Conservation (phyloP, 2,329 filamentous ascomycete genomes). For the Blastomyces parvus region DNA sequence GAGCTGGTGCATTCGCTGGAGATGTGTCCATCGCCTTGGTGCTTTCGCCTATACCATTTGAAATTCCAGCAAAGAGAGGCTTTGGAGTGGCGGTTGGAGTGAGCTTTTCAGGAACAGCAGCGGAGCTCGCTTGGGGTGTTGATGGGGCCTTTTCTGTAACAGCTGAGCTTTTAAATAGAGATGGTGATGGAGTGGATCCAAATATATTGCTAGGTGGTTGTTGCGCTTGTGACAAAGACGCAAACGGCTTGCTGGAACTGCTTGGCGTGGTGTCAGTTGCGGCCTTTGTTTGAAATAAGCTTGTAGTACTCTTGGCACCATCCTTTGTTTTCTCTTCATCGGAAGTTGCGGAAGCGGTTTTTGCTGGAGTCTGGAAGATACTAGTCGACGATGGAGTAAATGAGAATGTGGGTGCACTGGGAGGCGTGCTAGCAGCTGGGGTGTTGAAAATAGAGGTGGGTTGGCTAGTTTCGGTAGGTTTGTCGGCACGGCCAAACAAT, state of each 20-base stretch:
- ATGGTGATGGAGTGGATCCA: not conserved
- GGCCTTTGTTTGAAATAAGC: slow-evolving; percentile 7
- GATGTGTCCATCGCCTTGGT: not conserved
- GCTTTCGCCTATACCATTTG: slow-evolving; percentile 9
- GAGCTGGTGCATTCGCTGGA: not conserved
- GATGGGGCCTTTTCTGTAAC: slow-evolving; percentile 20
- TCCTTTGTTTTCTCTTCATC: slow-evolving; percentile 1
- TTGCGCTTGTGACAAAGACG: not conserved
- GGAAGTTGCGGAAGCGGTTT: not conserved
- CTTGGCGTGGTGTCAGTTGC: not conserved
- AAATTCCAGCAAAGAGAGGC: slow-evolving; percentile 13
- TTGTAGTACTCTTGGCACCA: not conserved
- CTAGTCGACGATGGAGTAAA: slow-evolving; percentile 1
- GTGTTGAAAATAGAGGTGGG: slow-evolving; percentile 5
- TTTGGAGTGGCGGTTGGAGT: slow-evolving; percentile 18
- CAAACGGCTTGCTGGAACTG: slow-evolving; percentile 2
- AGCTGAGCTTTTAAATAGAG: slow-evolving; percentile 23
- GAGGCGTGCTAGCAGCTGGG: slow-evolving; percentile 8
- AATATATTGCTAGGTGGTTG: not conserved
- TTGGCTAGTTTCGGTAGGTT: not conserved
- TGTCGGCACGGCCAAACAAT: slow-evolving; percentile 7
- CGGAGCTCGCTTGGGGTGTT: slow-evolving; percentile 11
- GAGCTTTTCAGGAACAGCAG: slow-evolving; percentile 14
- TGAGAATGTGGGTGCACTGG: not conserved
- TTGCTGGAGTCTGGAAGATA: not conserved